A percentile compares a stretch with the other conserved stretches of the same genome.
Conservation (phyloP, 768 basidiomycete species). For the Leucocoprinus birnbaumii region DNA sequence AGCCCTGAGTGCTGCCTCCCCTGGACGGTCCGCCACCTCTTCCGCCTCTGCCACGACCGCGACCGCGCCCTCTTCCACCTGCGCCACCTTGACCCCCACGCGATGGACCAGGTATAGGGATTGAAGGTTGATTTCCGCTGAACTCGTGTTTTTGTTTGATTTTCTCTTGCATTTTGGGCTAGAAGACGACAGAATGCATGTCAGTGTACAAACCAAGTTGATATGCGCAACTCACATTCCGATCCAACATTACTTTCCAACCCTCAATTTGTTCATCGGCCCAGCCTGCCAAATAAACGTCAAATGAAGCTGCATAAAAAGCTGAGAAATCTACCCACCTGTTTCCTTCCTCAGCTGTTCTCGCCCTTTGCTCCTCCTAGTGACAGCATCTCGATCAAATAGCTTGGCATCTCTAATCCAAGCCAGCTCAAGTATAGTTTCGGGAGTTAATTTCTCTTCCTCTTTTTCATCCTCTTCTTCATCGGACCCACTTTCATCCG, state of each 20-base stretch:
- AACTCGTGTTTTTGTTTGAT: constrained; percentile 78
- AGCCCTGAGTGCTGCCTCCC: constrained; percentile 32
- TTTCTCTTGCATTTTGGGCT: constrained; percentile 70
- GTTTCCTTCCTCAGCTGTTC: constrained; percentile 67
- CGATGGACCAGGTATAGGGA: constrained; percentile 1
- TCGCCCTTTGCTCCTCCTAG: constrained; percentile 66
- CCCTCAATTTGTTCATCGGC: constrained; percentile 88
- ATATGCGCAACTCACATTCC: constrained; percentile 57
- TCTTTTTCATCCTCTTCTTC: constrained; percentile 27
- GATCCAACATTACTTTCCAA: constrained; percentile 87
- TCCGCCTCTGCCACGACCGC: constrained; percentile 26
- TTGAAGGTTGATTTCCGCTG: constrained; percentile 50
- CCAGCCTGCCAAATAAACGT: constrained; percentile 46
- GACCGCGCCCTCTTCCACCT: constrained; percentile 20
- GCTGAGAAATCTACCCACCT: constrained; percentile 32
- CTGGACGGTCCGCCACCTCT: constrained; percentile 39
- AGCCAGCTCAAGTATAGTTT: constrained; percentile 71
- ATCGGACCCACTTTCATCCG: constrained; percentile 32
- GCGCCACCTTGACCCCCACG: constrained; percentile 9
- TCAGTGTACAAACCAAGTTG: not conserved
- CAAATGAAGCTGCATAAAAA: not conserved
- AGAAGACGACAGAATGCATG: not conserved
- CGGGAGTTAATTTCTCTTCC: constrained; percentile 32
- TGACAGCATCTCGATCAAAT: constrained; percentile 75
- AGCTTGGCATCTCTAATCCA: constrained; percentile 73